phyloP scores from a whole-genome alignment of 768 basidiomycete genomes.

The Ramaria sp. region DNA sequence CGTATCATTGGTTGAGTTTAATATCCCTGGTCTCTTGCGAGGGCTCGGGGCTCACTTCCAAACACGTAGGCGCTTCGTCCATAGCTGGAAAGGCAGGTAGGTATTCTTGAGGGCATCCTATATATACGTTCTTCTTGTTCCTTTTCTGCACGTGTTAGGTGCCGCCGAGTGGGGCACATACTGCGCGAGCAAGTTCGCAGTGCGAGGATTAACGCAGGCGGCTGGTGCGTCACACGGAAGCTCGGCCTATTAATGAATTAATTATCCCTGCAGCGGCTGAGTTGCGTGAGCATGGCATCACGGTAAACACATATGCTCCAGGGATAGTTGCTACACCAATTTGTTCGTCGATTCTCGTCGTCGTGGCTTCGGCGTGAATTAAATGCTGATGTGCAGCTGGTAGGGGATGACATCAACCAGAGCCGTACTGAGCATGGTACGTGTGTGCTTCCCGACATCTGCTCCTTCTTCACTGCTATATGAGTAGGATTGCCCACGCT shows the following conservation, averaged over 20 bases:
- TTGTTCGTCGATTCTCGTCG: constrained; percentile 15
- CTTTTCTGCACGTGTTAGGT: neutral
- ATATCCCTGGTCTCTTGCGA: neutral
- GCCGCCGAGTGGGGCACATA: constrained; percentile 14
- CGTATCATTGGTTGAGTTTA: constrained; percentile 10
- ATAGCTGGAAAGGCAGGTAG: constrained; percentile 24
- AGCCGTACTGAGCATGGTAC: neutral
- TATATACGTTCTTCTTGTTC: too few relatives aligned
- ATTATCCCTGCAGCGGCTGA: constrained; percentile 12
- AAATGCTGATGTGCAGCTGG: neutral
- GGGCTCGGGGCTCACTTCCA: neutral
- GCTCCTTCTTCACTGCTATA: too few relatives aligned
- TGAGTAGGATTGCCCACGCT: too few relatives aligned
- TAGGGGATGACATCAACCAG: constrained; percentile 3
- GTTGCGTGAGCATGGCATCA: constrained; percentile 19
- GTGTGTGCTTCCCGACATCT: too few relatives aligned
- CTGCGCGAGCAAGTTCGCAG: constrained; percentile 15
- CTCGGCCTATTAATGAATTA: neutral
- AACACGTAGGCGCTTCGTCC: constrained; percentile 21
- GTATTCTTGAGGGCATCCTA: too few relatives aligned
- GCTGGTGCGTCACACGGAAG: constrained; percentile 16
- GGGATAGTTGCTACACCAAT: constrained; percentile 21
- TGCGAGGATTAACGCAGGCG: constrained; percentile 17
- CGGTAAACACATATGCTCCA: constrained; percentile 31
- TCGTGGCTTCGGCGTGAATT: too few relatives aligned